A percentile compares a stretch with the other conserved stretches of the same genome.
phyloP scores from a whole-genome alignment of 768 basidiomycete genomes.

The Lactarius sp. region DNA sequence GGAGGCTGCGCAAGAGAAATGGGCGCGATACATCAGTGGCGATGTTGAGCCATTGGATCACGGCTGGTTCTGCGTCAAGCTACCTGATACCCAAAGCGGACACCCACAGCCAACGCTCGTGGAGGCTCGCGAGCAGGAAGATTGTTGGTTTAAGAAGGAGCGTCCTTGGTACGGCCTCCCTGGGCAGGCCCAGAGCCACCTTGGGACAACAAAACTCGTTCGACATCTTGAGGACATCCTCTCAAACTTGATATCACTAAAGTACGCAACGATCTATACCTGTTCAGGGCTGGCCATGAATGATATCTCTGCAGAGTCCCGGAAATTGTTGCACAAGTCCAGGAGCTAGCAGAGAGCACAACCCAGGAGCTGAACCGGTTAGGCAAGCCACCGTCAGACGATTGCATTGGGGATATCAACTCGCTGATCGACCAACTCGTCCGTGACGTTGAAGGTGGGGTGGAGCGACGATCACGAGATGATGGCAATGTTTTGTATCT shows the following conservation, averaged over 20 bases:
- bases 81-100: slow-evolving; percentile 6
- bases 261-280: neutral
- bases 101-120: neutral
- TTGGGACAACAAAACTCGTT: slow-evolving; percentile 8
- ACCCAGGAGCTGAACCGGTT: slow-evolving; percentile 28
- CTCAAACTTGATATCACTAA: neutral
- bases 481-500: slow-evolving; percentile 27
- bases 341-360: slow-evolving; percentile 35
- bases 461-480: slow-evolving; percentile 43
- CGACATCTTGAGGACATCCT: slow-evolving; percentile 9
- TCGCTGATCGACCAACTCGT: slow-evolving; percentile 43
- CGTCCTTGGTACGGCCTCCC: neutral
- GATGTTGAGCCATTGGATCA: neutral
- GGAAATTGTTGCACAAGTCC: slow-evolving; percentile 50
- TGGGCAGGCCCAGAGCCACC: neutral
- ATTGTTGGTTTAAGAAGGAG: neutral
- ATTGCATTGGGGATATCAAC: slow-evolving; percentile 51
- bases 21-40: slow-evolving; percentile 21
- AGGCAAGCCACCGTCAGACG: slow-evolving; percentile 47
- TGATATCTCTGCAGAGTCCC: slow-evolving; percentile 43
- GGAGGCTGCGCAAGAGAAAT: slow-evolving; percentile 22
- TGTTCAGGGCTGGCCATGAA: neutral
- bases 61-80: slow-evolving; percentile 22
- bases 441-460: slow-evolving; percentile 38
- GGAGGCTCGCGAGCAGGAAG: slow-evolving; percentile 6